Conservation (phyloP, 352 stramenopile genomes). For the Elongisporangium undulatum region DNA sequence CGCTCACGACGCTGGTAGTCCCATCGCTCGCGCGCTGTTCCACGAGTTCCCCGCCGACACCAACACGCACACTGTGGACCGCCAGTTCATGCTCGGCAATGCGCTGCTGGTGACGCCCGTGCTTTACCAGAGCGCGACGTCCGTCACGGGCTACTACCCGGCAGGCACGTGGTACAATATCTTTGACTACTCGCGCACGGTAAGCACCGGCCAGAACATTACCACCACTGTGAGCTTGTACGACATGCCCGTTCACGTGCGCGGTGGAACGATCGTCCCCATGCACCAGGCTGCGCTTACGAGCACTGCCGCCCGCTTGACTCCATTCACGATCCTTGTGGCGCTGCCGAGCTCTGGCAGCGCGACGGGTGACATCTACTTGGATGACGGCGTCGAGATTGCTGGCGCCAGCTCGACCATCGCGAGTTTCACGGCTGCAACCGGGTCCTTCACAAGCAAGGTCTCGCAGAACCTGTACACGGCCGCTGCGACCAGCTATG, state of each 20-base stretch:
- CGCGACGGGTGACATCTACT: constrained; percentile 39
- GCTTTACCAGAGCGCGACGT: constrained; percentile 37
- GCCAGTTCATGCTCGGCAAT: constrained; percentile 58
- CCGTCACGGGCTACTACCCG: constrained; percentile 39
- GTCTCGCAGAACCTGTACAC: constrained; percentile 17
- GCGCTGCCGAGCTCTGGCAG: constrained; percentile 16
- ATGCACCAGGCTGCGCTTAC: constrained; percentile 49
- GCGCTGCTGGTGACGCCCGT: constrained; percentile 52
- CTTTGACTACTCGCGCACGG: constrained; percentile 36
- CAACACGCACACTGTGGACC: constrained; percentile 25
- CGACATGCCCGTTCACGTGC: constrained; percentile 56
- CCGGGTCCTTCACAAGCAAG: constrained; percentile 10
- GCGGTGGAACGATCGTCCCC: constrained; percentile 38
- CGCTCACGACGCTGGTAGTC: constrained; percentile 29
- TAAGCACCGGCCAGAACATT: constrained; percentile 18
- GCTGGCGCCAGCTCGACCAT: constrained; percentile 22
- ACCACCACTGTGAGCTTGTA: constrained; percentile 38
- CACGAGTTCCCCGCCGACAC: constrained; percentile 58
- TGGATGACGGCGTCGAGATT: constrained; percentile 50
- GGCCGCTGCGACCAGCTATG: constrained; percentile 8
- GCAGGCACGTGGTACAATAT: constrained; percentile 51
- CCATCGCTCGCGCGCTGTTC: constrained; percentile 53
- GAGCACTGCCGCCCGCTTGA: constrained; percentile 27
- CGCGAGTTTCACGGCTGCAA: constrained; percentile 25
- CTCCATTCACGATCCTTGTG: constrained; percentile 47